phyloP scores from a whole-genome alignment of 768 basidiomycete genomes.

The Tulasnella sp. region DNA sequence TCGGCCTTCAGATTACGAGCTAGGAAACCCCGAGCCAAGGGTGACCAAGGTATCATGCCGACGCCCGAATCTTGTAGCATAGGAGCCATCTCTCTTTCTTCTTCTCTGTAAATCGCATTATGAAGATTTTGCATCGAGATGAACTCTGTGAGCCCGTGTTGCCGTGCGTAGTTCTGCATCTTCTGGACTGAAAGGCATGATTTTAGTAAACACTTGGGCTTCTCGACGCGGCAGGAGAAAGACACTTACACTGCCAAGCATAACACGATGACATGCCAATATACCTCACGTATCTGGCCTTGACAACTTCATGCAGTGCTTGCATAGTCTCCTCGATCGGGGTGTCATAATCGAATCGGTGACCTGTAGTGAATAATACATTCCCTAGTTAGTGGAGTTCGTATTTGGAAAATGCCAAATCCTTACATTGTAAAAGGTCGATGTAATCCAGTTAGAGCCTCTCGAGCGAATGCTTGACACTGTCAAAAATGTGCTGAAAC shows the following conservation, averaged over 20 bases:
- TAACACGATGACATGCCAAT: constrained; percentile 45
- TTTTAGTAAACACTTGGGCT: background rate
- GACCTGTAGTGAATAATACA: background rate
- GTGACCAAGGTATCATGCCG: constrained; percentile 25
- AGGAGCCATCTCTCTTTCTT: constrained; percentile 26
- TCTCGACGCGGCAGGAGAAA: background rate
- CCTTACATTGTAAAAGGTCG: constrained; percentile 42
- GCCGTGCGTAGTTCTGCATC: constrained; percentile 27
- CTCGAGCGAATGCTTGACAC: constrained; percentile 33
- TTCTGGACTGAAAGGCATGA: constrained; percentile 16
- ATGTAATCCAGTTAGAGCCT: constrained; percentile 44
- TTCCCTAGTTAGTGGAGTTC: background rate
- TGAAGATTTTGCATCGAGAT: constrained; percentile 26
- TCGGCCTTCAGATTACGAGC: constrained; percentile 11
- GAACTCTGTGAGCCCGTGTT: constrained; percentile 15
- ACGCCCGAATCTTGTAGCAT: constrained; percentile 24
- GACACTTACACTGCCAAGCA: constrained; percentile 37
- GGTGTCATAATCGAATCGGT: constrained; percentile 34
- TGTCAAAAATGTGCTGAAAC: background rate
- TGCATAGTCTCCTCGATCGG: constrained; percentile 53
- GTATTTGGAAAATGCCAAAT: background rate
- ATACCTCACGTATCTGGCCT: constrained; percentile 49
- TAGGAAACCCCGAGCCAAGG: constrained; percentile 25
- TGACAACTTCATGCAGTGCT: constrained; percentile 52
- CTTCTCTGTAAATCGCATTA: constrained; percentile 25